Percentiles rank a stretch among this genome's conserved stretches.
Evolutionary conservation across 2,329 filamentous ascomycete species (phyloP).

Genomic region (Clonostachys byssicola): DNA sequence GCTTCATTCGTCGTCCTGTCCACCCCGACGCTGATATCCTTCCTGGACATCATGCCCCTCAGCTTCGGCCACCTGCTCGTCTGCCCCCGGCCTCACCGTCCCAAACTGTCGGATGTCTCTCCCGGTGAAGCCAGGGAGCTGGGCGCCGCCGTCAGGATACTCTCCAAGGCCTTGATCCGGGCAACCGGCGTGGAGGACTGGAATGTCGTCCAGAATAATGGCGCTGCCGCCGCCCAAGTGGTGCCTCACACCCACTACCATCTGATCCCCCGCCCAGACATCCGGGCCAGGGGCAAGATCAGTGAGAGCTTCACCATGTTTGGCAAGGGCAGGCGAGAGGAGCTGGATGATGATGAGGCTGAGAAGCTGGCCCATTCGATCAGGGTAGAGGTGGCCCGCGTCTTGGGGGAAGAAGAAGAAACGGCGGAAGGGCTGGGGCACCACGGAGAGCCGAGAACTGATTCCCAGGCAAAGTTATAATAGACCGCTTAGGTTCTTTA

Average conservation of each 20-base stretch:
- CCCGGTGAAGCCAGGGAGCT: conserved; percentile 62
- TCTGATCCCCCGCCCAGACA: conserved; percentile 79
- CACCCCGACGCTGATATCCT: conserved; percentile 74
- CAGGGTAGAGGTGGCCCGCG: conserved; percentile 40
- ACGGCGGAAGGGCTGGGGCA: conserved; percentile 10
- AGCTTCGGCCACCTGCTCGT: conserved; percentile 80
- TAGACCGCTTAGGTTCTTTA: too few species aligned
- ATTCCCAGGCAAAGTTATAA: conserved; percentile 29
- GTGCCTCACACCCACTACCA: conserved; percentile 95
- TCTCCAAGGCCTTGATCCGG: conserved; percentile 66
- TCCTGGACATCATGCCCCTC: conserved; percentile 90
- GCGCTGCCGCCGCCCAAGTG: conserved; percentile 83
- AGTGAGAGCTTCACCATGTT: conserved; percentile 79
- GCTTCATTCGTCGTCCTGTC: conserved; percentile 68
- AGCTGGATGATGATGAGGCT: conserved; percentile 74
- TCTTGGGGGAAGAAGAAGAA: conserved; percentile 38
- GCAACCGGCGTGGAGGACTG: conserved; percentile 76
- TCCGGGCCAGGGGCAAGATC: conserved; percentile 44
- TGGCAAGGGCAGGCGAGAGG: conserved; percentile 66
- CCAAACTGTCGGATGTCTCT: conserved; percentile 71
- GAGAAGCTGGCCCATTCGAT: conserved; percentile 52
- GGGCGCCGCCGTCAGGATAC: conserved; percentile 62
- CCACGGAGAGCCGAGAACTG: conserved; percentile 5
- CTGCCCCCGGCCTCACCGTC: conserved; percentile 70
- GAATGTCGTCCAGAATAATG: conserved; percentile 97